Conservation (phyloP, 176 grass and related monocot species). For the Bromus sterilis region DNA sequence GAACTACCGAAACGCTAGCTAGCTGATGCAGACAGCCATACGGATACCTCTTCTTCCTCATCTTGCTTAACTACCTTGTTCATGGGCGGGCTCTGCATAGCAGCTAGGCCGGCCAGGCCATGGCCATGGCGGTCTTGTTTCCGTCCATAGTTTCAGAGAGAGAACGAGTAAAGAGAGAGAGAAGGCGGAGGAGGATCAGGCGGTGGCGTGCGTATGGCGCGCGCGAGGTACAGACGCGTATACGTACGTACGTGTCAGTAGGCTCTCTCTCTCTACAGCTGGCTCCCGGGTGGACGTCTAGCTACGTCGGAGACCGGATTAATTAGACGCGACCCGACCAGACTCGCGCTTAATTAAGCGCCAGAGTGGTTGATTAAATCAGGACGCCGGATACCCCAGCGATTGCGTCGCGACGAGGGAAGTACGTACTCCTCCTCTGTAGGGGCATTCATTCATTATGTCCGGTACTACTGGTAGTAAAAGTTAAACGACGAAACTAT, state of each 20-base stretch:
- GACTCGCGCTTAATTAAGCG: not conserved
- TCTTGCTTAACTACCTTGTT: not conserved
- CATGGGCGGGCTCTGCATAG: not conserved
- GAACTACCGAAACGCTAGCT: not conserved
- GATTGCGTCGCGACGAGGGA: constrained; percentile 19
- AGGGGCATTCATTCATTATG: not conserved
- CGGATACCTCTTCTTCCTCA: not conserved
- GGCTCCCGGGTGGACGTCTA: constrained; percentile 21
- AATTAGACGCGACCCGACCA: not conserved
- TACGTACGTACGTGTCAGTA: constrained; percentile 13
- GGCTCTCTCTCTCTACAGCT: constrained; percentile 15
- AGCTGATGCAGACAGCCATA: not conserved
- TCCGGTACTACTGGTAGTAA: not conserved
- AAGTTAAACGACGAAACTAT: too few species aligned
- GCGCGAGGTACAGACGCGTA: constrained; percentile 10
- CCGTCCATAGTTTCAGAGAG: not conserved
- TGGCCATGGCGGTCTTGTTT: not conserved
- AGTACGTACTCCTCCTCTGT: not conserved
- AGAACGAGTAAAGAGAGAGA: not conserved
- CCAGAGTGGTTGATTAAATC: not conserved
- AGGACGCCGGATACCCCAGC: not conserved
- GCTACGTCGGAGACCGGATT: constrained; percentile 21
- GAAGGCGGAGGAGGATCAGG: not conserved
- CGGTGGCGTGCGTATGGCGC: constrained; percentile 2
- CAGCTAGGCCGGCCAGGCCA: too few species aligned